phyloP scores from a whole-genome alignment of 208 protist genomes.

The Zelonia costaricensis region DNA sequence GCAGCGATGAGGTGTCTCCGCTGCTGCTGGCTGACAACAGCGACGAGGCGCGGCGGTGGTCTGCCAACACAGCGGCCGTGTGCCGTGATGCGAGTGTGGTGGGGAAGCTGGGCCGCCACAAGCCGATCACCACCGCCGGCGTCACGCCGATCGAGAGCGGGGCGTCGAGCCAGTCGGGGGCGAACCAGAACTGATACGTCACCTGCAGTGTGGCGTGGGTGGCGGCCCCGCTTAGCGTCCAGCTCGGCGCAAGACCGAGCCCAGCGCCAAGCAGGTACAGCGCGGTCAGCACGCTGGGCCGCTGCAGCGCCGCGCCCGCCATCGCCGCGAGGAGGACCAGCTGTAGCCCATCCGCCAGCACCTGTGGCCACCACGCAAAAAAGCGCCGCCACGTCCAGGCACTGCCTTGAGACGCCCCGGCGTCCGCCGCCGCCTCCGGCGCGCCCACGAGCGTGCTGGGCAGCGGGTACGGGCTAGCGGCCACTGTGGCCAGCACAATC shows the following conservation, averaged over 20 bases:
- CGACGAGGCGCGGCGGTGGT: neutral
- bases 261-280: constrained; percentile 20
- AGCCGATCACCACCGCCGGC: constrained; percentile 14
- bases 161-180: constrained; percentile 13
- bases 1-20: no score
- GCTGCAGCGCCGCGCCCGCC: constrained; percentile 13
- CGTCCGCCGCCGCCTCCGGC: neutral
- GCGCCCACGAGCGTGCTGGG: constrained; percentile 6
- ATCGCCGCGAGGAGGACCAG: constrained; percentile 11
- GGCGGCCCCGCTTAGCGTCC: constrained; percentile 12
- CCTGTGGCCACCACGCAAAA: constrained; percentile 3
- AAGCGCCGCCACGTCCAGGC: neutral
- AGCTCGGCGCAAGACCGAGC: constrained; percentile 11
- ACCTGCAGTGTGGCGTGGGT: constrained; percentile 24
- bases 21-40: no score
- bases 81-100: no score
- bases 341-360: neutral
- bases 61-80: no score
- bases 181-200: constrained; percentile 31
- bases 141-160: constrained; percentile 16
- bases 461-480: constrained; percentile 8
- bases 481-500: constrained; percentile 23
- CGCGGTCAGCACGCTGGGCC: constrained; percentile 18
- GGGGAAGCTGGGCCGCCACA: constrained; percentile 4
- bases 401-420: neutral